Percentiles rank a stretch among this genome's conserved stretches.
phyloP scores from a whole-genome alignment of 441 rosid species.

The Macaranga tanarius region DNA sequence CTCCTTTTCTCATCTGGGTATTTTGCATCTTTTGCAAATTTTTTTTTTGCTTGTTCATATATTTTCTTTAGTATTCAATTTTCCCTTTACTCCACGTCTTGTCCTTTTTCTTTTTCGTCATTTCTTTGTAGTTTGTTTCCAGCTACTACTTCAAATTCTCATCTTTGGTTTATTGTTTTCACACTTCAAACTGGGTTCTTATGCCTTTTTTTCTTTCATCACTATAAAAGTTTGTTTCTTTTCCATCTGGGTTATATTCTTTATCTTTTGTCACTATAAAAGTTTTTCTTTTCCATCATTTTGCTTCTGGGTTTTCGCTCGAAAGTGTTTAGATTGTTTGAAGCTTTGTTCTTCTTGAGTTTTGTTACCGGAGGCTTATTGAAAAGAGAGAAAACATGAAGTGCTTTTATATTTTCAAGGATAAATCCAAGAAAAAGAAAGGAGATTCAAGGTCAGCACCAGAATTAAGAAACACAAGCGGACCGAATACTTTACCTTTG shows the following conservation, averaged over 20 bases:
- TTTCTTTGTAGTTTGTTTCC: neutral
- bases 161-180: constrained; percentile 9
- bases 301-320: neutral
- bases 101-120: neutral
- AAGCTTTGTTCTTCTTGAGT: neutral
- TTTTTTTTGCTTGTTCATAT: neutral
- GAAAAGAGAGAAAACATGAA: constrained; percentile 31
- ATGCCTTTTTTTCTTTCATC: neutral
- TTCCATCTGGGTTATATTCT: neutral
- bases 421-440: constrained; percentile 45
- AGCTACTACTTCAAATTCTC: neutral
- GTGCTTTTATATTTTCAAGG: constrained; percentile 48
- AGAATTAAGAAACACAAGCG: constrained; percentile 32
- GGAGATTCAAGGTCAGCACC: constrained; percentile 48
- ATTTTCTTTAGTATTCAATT: neutral
- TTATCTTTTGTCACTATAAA: no score
- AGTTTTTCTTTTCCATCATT: constrained; percentile 2
- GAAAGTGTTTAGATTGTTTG: constrained; percentile 4
- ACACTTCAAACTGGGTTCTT: neutral
- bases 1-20: constrained; percentile 14
- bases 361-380: neutral
- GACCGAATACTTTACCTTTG: constrained; percentile 25
- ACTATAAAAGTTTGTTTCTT: neutral
- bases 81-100: constrained; percentile 2
- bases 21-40: neutral